Conservation (phyloP, 441 rosid species). For the California macrophylla region DNA sequence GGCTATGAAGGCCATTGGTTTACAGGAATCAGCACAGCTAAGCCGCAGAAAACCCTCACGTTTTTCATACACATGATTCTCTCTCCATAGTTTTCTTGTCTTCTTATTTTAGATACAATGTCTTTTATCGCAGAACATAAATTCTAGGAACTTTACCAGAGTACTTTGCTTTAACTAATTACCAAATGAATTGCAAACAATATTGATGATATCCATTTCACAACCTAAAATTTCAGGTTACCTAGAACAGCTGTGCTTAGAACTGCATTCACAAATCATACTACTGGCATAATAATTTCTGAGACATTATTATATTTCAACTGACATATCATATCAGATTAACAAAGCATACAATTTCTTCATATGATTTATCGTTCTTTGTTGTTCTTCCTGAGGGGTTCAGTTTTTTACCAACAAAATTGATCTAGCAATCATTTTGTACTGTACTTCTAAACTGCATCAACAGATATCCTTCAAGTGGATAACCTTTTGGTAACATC, state of each 20-base stretch:
- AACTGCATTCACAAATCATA: not conserved
- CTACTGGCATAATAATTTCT: not conserved
- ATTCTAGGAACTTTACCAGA: not conserved
- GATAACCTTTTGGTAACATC: not conserved
- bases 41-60: not conserved
- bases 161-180: not conserved
- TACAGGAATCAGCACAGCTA: not conserved
- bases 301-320: not conserved
- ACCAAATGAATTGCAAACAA: not conserved
- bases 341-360: not conserved
- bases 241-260: not conserved
- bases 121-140: not conserved
- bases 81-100: not conserved
- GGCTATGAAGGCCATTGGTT: not conserved
- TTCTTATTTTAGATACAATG: no score
- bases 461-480: not conserved
- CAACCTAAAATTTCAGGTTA: not conserved
- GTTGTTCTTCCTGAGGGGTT: not conserved
- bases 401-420: not conserved
- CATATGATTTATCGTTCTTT: not conserved
- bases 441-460: not conserved
- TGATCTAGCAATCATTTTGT: not conserved
- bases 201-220: not conserved
- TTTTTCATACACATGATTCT: not conserved
- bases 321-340: not conserved